phyloP scores from a whole-genome alignment of 2,329 filamentous ascomycete species.

The Epichloe aotearoae region DNA sequence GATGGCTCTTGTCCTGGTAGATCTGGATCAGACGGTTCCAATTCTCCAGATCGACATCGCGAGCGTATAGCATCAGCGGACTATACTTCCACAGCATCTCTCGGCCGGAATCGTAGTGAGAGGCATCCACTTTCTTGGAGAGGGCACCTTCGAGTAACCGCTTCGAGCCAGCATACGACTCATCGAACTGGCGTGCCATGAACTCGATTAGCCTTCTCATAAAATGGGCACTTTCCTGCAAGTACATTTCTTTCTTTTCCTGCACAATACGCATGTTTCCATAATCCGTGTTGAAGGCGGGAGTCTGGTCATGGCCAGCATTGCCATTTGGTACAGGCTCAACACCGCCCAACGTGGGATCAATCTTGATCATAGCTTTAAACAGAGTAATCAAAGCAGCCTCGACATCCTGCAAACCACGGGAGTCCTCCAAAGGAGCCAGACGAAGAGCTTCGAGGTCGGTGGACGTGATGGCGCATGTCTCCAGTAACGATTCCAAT shows the following conservation, averaged over 20 bases:
- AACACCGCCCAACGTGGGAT: constrained; percentile 56
- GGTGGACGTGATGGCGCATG: constrained; percentile 74
- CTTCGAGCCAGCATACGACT: constrained; percentile 57
- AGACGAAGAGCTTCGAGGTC: constrained; percentile 57
- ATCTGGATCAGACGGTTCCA: constrained; percentile 71
- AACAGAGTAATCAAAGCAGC: constrained; percentile 66
- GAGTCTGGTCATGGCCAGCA: constrained; percentile 26
- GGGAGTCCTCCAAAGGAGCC: constrained; percentile 57
- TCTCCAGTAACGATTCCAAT: constrained; percentile 76
- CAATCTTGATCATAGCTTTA: constrained; percentile 87
- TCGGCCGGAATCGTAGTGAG: constrained; percentile 58
- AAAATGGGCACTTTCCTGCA: constrained; percentile 62
- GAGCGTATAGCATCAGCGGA: constrained; percentile 73
- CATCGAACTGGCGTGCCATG: constrained; percentile 68
- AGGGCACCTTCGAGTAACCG: constrained; percentile 48
- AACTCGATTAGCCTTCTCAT: constrained; percentile 69
- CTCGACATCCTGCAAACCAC: constrained; percentile 68
- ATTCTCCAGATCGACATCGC: constrained; percentile 67
- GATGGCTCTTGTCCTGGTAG: constrained; percentile 65
- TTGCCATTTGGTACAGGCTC: constrained; percentile 36
- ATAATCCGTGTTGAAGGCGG: constrained; percentile 55
- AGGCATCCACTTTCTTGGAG: constrained; percentile 54
- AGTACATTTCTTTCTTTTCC: constrained; percentile 86
- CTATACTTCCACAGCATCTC: constrained; percentile 77
- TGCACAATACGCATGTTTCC: constrained; percentile 88